Percentiles rank a stretch among this genome's conserved stretches.
Conservation (phyloP, 306 rosid species). For the Pyrus bretschneideri region DNA sequence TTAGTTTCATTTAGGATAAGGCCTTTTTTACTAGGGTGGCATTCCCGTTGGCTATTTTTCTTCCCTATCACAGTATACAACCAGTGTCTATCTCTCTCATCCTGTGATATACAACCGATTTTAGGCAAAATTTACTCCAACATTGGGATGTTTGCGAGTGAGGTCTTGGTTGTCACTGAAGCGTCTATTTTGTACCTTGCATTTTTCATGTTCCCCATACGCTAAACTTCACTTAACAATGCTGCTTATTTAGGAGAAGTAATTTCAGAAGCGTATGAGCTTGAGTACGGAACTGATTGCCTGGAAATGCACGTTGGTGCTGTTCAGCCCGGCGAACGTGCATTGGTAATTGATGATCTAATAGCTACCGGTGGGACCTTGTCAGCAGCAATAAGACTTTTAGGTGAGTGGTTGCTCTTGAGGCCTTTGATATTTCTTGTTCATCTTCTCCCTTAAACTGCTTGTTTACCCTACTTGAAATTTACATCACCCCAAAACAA, state of each 20-base stretch:
- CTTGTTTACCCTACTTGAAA: constrained; percentile 1
- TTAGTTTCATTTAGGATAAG: background rate
- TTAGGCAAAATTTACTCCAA: no score
- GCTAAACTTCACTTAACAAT: background rate
- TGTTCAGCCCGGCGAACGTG: constrained; percentile 71
- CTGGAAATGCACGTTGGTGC: constrained; percentile 91
- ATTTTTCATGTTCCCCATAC: background rate
- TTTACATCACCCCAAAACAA: constrained; percentile 4
- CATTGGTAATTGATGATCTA: constrained; percentile 78
- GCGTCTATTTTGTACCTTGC: background rate
- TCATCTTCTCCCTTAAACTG: background rate
- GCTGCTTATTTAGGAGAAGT: constrained; percentile 55
- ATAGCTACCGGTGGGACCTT: constrained; percentile 98
- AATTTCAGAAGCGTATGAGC: constrained; percentile 67
- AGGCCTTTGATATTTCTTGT: constrained; percentile 1
- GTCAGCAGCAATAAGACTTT: constrained; percentile 77
- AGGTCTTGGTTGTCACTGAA: background rate
- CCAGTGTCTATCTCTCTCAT: background rate
- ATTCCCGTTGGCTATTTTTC: background rate
- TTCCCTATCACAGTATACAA: background rate
- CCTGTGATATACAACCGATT: background rate
- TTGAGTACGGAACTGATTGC: constrained; percentile 89
- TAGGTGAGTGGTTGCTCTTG: constrained; percentile 40
- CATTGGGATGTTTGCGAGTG: background rate
- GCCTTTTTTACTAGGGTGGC: background rate